Conservation (phyloP, 768 basidiomycete species). For the Grammothele lineata region DNA sequence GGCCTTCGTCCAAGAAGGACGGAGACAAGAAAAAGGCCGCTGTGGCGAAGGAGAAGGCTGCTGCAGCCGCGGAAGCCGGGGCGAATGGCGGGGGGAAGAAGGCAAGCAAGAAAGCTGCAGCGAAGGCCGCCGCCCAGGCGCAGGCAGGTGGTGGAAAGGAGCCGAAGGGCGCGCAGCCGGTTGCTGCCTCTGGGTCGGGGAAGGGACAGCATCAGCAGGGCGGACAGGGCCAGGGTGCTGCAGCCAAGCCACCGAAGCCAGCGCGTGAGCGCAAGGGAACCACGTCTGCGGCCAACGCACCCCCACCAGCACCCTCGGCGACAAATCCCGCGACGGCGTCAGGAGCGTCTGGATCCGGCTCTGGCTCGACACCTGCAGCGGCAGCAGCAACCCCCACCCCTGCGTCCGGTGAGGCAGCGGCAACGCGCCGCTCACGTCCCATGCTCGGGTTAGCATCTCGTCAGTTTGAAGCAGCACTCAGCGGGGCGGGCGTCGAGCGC, state of each 20-base stretch:
- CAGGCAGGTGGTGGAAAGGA: slow-evolving; percentile 3
- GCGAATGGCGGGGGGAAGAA: slow-evolving; percentile 32
- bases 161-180: slow-evolving; percentile 8
- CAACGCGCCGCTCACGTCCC: slow-evolving; percentile 46
- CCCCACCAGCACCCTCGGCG: slow-evolving; percentile 4
- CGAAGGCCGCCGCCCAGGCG: slow-evolving; percentile 21
- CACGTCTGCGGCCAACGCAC: too few relatives aligned
- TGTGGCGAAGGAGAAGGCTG: slow-evolving; percentile 16
- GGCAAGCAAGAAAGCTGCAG: slow-evolving; percentile 28
- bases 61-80: neutral
- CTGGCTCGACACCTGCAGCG: slow-evolving; percentile 8
- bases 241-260: slow-evolving; percentile 12
- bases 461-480: slow-evolving; percentile 72
- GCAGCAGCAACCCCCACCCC: slow-evolving; percentile 8
- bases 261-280: slow-evolving; percentile 18
- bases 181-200: neutral
- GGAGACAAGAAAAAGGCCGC: slow-evolving; percentile 35
- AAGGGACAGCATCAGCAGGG: too few relatives aligned
- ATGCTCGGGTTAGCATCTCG: slow-evolving; percentile 60
- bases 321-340: slow-evolving; percentile 13
- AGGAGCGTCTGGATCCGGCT: slow-evolving; percentile 19
- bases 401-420: slow-evolving; percentile 12
- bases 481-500: slow-evolving; percentile 47
- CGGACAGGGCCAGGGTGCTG: too few relatives aligned
- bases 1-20: slow-evolving; percentile 32